Percentiles rank a stretch among this genome's conserved stretches.
Conservation (phyloP, 192 early-diverging fungal species). For the Entomortierella lignicola region DNA sequence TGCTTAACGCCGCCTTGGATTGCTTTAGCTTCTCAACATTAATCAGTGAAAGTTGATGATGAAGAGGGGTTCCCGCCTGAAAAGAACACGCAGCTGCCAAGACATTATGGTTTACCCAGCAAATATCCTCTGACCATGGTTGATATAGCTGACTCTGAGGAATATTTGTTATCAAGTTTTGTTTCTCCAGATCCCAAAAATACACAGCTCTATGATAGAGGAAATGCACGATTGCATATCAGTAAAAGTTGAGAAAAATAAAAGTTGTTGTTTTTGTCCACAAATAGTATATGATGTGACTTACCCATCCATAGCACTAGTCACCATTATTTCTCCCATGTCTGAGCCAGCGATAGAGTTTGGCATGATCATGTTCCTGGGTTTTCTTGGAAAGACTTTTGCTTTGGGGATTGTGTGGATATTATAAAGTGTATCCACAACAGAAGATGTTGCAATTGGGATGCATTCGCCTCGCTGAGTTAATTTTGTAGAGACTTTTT, state of each 20-base stretch:
- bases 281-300: neutral
- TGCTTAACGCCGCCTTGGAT: neutral
- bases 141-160: constrained; percentile 17
- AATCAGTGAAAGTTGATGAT: constrained; percentile 29
- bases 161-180: constrained; percentile 17
- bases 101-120: constrained; percentile 40
- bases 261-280: constrained; percentile 5
- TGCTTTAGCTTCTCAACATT: constrained; percentile 17
- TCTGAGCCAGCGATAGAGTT: constrained; percentile 28
- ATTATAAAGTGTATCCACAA: constrained; percentile 37
- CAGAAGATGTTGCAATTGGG: constrained; percentile 8
- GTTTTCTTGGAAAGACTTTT: constrained; percentile 31
- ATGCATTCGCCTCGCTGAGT: neutral
- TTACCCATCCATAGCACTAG: constrained; percentile 47
- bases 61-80: constrained; percentile 17
- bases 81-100: constrained; percentile 28
- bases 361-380: constrained; percentile 29
- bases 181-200: constrained; percentile 39
- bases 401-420: constrained; percentile 24
- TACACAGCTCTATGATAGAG: constrained; percentile 23
- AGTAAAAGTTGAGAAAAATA: too few species aligned
- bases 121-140: constrained; percentile 51
- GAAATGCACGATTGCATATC: neutral
- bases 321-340: constrained; percentile 44
- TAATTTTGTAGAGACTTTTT: too few species aligned